phyloP scores from a whole-genome alignment of 1,139 yeast genomes.

The Torulaspora pretoriensis region DNA sequence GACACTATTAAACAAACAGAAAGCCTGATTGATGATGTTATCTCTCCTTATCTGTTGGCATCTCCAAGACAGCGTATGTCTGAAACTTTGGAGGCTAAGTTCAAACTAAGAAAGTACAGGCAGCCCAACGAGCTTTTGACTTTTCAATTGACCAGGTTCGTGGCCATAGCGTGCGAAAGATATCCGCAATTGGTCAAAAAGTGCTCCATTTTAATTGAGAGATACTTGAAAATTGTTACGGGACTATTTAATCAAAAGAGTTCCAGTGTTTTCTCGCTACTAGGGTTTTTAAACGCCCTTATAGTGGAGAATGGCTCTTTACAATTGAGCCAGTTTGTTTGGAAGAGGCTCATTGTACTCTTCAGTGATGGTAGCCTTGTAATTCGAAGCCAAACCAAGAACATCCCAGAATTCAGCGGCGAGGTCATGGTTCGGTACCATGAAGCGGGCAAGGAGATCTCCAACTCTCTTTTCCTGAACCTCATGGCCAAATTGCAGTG shows the following conservation, averaged over 20 bases:
- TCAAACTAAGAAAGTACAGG: constrained; percentile 46
- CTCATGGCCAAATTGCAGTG: constrained; percentile 26
- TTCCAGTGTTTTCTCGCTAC: constrained; percentile 31
- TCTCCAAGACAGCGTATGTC: constrained; percentile 52
- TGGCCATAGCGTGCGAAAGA: constrained; percentile 35
- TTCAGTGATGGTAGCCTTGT: constrained; percentile 23
- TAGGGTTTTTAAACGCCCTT: constrained; percentile 33
- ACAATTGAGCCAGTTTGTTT: constrained; percentile 23
- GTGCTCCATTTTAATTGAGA: constrained; percentile 25
- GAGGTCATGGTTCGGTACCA: constrained; percentile 33
- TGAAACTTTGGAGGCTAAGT: constrained; percentile 43
- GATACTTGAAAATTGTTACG: constrained; percentile 32
- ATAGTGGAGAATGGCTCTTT: constrained; percentile 20
- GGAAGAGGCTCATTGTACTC: constrained; percentile 20
- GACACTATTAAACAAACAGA: constrained; percentile 47
- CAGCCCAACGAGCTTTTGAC: constrained; percentile 41
- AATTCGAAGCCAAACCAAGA: constrained; percentile 10
- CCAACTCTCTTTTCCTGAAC: constrained; percentile 26
- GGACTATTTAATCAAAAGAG: constrained; percentile 21
- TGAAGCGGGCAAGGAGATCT: constrained; percentile 31
- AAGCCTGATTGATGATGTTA: constrained; percentile 45
- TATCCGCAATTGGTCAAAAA: constrained; percentile 33
- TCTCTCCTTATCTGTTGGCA: constrained; percentile 57
- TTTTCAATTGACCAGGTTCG: constrained; percentile 33
- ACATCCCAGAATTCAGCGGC: constrained; percentile 27